Base-by-base conservation (phyloP, 140 eudicot genomes). In the Ambrosia hybrid region DNA sequence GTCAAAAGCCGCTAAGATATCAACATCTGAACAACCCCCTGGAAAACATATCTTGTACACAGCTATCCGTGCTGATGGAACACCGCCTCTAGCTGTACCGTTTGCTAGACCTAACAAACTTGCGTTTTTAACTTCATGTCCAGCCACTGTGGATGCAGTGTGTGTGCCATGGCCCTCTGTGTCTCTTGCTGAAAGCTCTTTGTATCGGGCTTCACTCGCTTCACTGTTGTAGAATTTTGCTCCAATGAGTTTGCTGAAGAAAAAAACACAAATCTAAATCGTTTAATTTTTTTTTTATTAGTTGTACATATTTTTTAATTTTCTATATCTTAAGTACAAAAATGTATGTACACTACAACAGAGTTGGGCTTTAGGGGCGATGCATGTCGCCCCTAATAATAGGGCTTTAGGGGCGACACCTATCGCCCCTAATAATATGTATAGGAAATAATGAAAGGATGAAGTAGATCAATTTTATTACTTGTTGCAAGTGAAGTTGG, bases 1-100 rank as follows among this genome's bases (percentile, higher is more conserved):
- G 9, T 89, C 96, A 21, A 89, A 82, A 61, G 88, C 93, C 7
- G 90, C 96, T 10, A 89, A 81, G 21, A 86, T 83, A 58, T 86
- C 85, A 9, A 84, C 82, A 30, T 78, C 85, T 26, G 72, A 72
- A 51, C 88, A 82, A 38, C 85, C 83, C 52, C 82, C 81, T 1
- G 71, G 14, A 84, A 89, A 88, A 21, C 87, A 73, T 12, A 82
- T 72, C 75, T 85, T 85, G 75, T 85, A 85, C 13, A 82, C 82
- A 0, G 90, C 87, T 17, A 85, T 58, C 17, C 85, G 79, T 0
- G 90, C 87, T 0, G 75, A 67, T 3, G 90, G 90, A 6, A 69
- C 87, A 3, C 77, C 83, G 16, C 87, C 85, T 41, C 82, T 67
- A 13, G 91, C 88, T 4, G 86, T 83, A 68, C 88, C 88, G 6